These are phyloP conservation scores for Euphrasia arctica DNA, from an alignment of 305 asterid species.

Conservation along the genomic window DNA sequence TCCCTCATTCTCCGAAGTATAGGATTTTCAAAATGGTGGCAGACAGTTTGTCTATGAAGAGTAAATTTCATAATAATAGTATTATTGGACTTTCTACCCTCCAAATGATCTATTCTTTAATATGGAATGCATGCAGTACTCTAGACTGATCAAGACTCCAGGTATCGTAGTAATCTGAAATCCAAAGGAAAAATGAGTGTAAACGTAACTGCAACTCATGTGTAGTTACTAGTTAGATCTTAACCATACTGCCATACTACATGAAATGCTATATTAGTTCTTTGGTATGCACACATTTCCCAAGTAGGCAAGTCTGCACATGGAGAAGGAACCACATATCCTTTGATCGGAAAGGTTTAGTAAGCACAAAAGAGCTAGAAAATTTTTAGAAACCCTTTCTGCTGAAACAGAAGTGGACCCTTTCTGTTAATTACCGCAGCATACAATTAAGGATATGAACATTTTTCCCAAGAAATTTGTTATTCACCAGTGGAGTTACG, in stretches of 20 bases:
- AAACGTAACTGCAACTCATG: neutral
- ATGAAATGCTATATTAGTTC: slow-evolving; percentile 7
- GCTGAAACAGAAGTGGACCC: neutral
- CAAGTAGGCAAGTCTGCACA: neutral
- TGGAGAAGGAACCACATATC: neutral
- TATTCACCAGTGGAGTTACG: neutral
- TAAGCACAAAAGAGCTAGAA: neutral
- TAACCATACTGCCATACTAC: slow-evolving; percentile 1
- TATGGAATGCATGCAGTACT: neutral
- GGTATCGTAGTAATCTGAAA: slow-evolving; percentile 1
- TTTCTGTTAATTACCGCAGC: neutral
- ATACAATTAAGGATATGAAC: slow-evolving; percentile 1
- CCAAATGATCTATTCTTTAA: neutral
- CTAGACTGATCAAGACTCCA: no score
- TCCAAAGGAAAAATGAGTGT: neutral
- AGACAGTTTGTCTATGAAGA: neutral
- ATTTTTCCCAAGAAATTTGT: neutral
- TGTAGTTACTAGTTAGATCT: neutral
- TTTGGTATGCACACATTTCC: slow-evolving; percentile 1
- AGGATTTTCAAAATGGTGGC: neutral
- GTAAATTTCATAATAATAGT: neutral
- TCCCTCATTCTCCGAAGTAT: neutral
- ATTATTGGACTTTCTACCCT: neutral
- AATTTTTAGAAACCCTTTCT: neutral
- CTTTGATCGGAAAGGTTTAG: neutral